Percentiles rank a stretch among this genome's conserved stretches.
Conservation (phyloP, 345 rosid genomes). For the Gossypium australe region DNA sequence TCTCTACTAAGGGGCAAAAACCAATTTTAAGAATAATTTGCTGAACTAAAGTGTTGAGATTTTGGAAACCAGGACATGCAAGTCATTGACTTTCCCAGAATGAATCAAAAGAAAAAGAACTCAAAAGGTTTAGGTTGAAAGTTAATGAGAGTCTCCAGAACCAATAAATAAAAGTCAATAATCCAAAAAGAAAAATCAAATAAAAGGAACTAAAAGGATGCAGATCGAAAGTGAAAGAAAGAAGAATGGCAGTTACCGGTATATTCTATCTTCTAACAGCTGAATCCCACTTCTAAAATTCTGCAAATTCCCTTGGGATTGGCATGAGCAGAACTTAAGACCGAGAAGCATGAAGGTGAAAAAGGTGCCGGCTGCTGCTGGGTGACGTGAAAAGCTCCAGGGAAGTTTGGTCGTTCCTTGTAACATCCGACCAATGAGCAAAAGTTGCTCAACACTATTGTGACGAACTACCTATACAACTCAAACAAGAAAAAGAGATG, state of each 20-base stretch:
- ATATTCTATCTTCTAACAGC: constrained; percentile 87
- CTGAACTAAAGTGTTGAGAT: not conserved
- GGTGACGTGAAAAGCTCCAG: constrained; percentile 95
- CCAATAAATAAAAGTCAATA: not conserved
- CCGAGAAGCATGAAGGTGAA: constrained; percentile 98
- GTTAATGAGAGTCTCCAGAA: not conserved
- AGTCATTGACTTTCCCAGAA: not conserved
- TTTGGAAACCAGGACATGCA: not conserved
- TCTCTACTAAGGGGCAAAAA: not conserved
- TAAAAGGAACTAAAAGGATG: not conserved
- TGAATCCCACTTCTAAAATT: constrained; percentile 86
- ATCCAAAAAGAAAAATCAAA: not conserved
- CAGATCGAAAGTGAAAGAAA: not conserved
- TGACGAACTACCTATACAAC: constrained; percentile 74
- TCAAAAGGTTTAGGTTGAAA: not conserved
- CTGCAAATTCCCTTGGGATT: constrained; percentile 78
- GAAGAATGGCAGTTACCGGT: constrained; percentile 46
- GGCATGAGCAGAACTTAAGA: constrained; percentile 87
- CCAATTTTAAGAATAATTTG: not conserved
- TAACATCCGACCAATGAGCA: constrained; percentile 85
- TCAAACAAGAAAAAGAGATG: constrained; percentile 8
- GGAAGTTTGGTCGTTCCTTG: constrained; percentile 82
- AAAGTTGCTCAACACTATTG: constrained; percentile 87
- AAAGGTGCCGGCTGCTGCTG: constrained; percentile 94
- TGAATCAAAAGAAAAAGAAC: not conserved